Evolutionary conservation across 306 rosid species (phyloP).

Genomic region (Ormosia semicastrata): DNA sequence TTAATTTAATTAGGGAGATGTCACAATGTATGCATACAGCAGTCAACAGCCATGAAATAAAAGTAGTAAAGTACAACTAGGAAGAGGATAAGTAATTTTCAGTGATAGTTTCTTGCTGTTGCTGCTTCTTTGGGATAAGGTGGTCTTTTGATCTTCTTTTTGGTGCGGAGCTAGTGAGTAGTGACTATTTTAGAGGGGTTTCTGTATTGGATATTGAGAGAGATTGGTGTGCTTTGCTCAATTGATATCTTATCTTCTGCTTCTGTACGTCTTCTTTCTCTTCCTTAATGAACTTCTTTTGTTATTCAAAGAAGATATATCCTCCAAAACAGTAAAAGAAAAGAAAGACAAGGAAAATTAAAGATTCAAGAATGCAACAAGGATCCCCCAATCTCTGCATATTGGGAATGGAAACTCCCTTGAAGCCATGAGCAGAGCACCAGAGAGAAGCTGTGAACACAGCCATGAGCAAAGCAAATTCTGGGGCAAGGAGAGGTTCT

Average conservation of each 20-base stretch:
- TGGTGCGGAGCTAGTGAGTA: not conserved
- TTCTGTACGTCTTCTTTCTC: not conserved
- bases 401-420: conserved; percentile 7
- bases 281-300: not conserved
- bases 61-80: not conserved
- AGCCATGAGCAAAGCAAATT: not conserved
- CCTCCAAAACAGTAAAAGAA: not conserved
- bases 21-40: not conserved
- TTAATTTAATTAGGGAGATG: conserved; percentile 13
- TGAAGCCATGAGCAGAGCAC: not conserved
- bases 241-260: not conserved
- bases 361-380: not conserved
- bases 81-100: conserved; percentile 7
- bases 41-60: not conserved
- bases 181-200: not conserved
- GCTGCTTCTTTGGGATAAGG: not conserved
- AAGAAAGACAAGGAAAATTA: not conserved
- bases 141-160: not conserved
- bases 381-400: not conserved
- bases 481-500: not conserved
- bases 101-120: conserved; percentile 5
- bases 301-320: not conserved
- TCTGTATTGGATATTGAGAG: not conserved
- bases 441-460: not conserved
- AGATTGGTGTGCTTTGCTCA: not conserved